Percentiles rank a stretch among this genome's conserved stretches.
These are phyloP conservation scores for Hyphopichia homilentoma DNA, from an alignment of 805 yeast genomes.

Conservation along the genomic window DNA sequence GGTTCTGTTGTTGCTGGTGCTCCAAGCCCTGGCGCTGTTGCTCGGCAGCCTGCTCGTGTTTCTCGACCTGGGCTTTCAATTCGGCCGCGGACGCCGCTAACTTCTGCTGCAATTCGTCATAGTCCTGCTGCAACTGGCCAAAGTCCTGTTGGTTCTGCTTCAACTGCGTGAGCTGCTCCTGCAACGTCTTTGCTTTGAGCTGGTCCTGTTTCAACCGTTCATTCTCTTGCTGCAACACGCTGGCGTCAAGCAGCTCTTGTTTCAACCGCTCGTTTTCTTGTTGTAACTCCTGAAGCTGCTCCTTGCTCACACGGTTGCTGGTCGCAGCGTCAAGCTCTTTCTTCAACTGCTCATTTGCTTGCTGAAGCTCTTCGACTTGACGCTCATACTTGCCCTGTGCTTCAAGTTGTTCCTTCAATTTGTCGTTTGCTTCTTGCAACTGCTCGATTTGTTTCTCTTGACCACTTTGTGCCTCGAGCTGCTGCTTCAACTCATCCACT, in stretches of 20 bases:
- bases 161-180: neutral
- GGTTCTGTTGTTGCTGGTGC: neutral
- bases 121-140: neutral
- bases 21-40: neutral
- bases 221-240: too few relatives aligned
- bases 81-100: neutral
- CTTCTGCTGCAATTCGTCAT: neutral
- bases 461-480: neutral
- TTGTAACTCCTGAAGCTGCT: too few relatives aligned
- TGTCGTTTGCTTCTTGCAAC: too few relatives aligned
- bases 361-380: neutral
- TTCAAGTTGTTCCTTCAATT: too few relatives aligned
- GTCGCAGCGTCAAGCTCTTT: neutral
- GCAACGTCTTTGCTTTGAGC: too few relatives aligned
- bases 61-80: neutral
- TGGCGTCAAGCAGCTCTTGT: too few relatives aligned
- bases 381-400: too few relatives aligned
- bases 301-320: neutral
- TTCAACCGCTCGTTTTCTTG: too few relatives aligned
- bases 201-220: too few relatives aligned
- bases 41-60: neutral
- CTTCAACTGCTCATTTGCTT: neutral
- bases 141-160: neutral
- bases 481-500: constrained; percentile 1
- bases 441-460: too few relatives aligned